A percentile compares a stretch with the other conserved stretches of the same genome.
Evolutionary conservation across 2,329 filamentous ascomycete species (phyloP).

Genomic region (Aureobasidium sp.): DNA sequence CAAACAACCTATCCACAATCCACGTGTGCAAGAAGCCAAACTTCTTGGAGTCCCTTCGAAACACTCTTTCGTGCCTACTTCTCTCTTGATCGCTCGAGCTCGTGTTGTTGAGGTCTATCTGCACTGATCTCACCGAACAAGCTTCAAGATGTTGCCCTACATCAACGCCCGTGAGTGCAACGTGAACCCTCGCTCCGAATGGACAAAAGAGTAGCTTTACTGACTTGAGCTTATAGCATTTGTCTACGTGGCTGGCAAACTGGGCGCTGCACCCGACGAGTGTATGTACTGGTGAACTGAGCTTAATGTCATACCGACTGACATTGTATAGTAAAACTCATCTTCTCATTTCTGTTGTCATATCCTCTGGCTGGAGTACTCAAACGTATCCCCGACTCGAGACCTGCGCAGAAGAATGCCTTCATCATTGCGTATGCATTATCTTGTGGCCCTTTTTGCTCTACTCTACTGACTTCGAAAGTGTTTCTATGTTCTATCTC

Average conservation of each 20-base stretch:
- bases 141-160: constrained; percentile 52
- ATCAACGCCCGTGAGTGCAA: constrained; percentile 53
- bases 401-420: constrained; percentile 76
- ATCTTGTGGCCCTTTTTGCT: background rate
- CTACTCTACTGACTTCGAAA: constrained; percentile 31
- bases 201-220: background rate
- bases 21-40: constrained; percentile 7
- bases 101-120: background rate
- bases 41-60: background rate
- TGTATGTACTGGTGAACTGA: constrained; percentile 36
- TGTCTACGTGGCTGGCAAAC: constrained; percentile 47
- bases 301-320: background rate
- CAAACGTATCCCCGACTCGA: constrained; percentile 81
- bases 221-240: constrained; percentile 46
- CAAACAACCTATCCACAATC: background rate
- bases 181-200: background rate
- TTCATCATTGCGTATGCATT: constrained; percentile 67
- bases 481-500: constrained; percentile 80
- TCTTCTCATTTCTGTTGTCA: constrained; percentile 82
- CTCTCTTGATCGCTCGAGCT: background rate
- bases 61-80: background rate
- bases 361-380: constrained; percentile 84
- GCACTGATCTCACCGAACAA: background rate
- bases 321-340: constrained; percentile 73
- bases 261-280: constrained; percentile 60